phyloP scores from a whole-genome alignment of 2,329 filamentous ascomycete species.

The Emergomyces pasteurianus region DNA sequence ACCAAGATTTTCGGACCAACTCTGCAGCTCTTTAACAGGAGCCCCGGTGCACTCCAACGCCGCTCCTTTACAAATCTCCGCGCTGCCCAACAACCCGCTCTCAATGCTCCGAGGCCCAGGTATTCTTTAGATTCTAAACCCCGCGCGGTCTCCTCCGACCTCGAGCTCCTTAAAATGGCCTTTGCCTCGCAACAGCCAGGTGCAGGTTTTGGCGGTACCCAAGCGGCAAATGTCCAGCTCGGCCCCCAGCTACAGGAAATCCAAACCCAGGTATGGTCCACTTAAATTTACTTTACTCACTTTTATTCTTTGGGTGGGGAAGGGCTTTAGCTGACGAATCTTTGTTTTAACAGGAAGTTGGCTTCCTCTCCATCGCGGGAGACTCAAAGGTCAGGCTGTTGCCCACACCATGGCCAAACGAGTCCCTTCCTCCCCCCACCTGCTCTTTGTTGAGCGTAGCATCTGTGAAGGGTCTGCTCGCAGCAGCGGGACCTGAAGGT shows the following conservation, averaged over 20 bases:
- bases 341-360: slow-evolving; percentile 46
- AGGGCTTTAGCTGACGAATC: not conserved
- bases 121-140: slow-evolving; percentile 23
- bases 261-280: slow-evolving; percentile 58
- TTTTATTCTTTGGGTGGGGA: not conserved
- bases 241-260: slow-evolving; percentile 65
- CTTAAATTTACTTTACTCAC: not conserved
- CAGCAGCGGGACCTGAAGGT: slow-evolving; percentile 72
- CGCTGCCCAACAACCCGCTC: slow-evolving; percentile 20
- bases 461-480: slow-evolving; percentile 65
- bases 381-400: slow-evolving; percentile 72
- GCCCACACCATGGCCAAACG: slow-evolving; percentile 61
- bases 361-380: slow-evolving; percentile 67
- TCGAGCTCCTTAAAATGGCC: slow-evolving; percentile 41
- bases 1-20: slow-evolving; percentile 36
- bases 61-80: slow-evolving; percentile 29
- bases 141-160: slow-evolving; percentile 27
- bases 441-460: slow-evolving; percentile 78
- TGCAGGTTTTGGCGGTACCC: slow-evolving; percentile 32
- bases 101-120: slow-evolving; percentile 28
- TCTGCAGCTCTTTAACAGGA: slow-evolving; percentile 30
- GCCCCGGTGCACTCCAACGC: slow-evolving; percentile 30
- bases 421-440: slow-evolving; percentile 58
- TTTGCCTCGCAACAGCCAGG: slow-evolving; percentile 50
- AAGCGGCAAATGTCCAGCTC: slow-evolving; percentile 33